phyloP scores from a whole-genome alignment of 2,329 filamentous ascomycete genomes.

The Aspergillus carbonarius region DNA sequence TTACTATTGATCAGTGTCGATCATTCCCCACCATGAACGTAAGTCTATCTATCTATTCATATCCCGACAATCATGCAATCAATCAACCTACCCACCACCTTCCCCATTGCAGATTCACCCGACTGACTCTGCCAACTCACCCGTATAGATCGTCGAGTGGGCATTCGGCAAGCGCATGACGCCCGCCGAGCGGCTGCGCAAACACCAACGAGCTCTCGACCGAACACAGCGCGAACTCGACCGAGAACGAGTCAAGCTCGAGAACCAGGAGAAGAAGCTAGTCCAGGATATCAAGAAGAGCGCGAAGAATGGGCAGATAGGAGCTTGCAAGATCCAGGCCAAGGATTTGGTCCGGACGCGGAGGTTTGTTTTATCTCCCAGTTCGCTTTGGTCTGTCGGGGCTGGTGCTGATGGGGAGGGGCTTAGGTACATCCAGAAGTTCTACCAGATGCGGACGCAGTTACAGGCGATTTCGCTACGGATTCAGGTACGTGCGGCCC shows the following conservation, averaged over 20 bases:
- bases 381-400: background rate
- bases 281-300: constrained; percentile 96
- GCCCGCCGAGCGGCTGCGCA: constrained; percentile 65
- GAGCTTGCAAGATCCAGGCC: constrained; percentile 96
- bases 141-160: constrained; percentile 88
- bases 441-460: constrained; percentile 97
- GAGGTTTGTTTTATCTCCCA: constrained; percentile 54
- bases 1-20: too few species aligned
- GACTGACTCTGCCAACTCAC: constrained; percentile 12
- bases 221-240: constrained; percentile 97
- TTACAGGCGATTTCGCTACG: constrained; percentile 92
- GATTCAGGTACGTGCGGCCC: constrained; percentile 69
- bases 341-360: constrained; percentile 94
- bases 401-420: background rate
- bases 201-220: constrained; percentile 92
- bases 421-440: constrained; percentile 87
- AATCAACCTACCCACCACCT: background rate
- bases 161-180: constrained; percentile 99
- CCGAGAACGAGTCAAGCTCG: constrained; percentile 88
- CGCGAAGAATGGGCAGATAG: constrained; percentile 96
- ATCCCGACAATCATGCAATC: constrained; percentile 12
- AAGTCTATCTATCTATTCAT: background rate
- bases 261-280: constrained; percentile 98
- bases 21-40: constrained; percentile 15
- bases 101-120: background rate